Conservation (phyloP, 257 asterid species). For the Nicotiana paniculata region DNA sequence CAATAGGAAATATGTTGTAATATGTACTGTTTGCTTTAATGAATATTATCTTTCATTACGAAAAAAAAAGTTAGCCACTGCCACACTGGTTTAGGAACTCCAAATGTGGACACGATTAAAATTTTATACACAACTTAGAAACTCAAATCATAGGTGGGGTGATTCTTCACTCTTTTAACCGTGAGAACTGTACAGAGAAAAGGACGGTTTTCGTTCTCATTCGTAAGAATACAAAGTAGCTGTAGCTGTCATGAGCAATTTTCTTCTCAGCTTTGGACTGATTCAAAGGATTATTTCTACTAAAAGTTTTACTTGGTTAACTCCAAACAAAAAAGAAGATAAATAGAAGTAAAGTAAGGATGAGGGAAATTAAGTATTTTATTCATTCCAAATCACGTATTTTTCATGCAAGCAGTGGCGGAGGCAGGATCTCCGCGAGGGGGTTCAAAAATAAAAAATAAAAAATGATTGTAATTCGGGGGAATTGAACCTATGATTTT, state of each 20-base stretch:
- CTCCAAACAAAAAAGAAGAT: neutral
- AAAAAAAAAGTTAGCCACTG: neutral
- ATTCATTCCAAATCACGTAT: neutral
- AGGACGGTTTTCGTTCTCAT: neutral
- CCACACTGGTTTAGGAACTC: neutral
- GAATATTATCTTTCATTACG: too few species aligned
- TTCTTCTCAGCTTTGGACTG: neutral
- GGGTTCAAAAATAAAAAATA: too few species aligned
- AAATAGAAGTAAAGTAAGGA: neutral
- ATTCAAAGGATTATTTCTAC: neutral
- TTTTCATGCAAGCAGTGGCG: neutral
- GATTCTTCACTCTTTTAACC: neutral
- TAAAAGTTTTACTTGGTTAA: neutral
- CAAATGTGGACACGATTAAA: neutral
- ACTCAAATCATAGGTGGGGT: neutral
- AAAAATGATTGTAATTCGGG: too few species aligned
- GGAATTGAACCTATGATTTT: too few species aligned
- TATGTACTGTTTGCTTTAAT: too few species aligned
- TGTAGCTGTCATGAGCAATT: neutral
- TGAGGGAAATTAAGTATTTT: neutral
- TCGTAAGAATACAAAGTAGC: neutral
- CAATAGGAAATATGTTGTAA: too few species aligned
- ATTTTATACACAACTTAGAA: neutral
- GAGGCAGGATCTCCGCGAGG: too few species aligned
- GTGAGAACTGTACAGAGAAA: neutral